A percentile compares a stretch with the other conserved stretches of the same genome.
phyloP scores from a whole-genome alignment of 2,329 filamentous ascomycete genomes.

The Sporothrix protearum region DNA sequence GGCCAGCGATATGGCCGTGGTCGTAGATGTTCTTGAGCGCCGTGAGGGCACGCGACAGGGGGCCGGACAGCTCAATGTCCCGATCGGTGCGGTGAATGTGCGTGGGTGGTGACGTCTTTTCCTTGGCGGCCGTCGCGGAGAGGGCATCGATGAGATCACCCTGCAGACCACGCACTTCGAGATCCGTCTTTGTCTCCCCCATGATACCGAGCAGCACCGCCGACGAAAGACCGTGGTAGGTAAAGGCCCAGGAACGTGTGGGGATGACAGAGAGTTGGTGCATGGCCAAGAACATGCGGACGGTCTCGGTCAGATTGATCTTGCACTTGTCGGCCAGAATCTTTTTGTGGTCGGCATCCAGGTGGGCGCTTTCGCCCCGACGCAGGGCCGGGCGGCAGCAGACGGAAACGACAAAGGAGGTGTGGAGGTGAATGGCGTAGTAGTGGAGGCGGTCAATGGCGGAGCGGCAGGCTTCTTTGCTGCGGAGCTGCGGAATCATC shows the following conservation, averaged over 20 bases:
- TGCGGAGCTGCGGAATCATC: slow-evolving; percentile 51
- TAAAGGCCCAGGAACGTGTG: slow-evolving; percentile 65
- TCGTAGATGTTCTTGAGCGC: slow-evolving; percentile 65
- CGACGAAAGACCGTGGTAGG: slow-evolving; percentile 63
- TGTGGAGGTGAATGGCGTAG: slow-evolving; percentile 62
- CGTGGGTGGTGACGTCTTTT: slow-evolving; percentile 50
- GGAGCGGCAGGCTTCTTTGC: slow-evolving; percentile 61
- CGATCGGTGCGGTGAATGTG: slow-evolving; percentile 55
- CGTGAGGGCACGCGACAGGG: slow-evolving; percentile 57
- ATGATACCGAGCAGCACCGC: slow-evolving; percentile 61
- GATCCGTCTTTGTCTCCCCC: slow-evolving; percentile 60
- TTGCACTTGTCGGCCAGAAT: slow-evolving; percentile 58
- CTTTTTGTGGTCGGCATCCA: slow-evolving; percentile 52
- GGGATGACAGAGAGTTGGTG: slow-evolving; percentile 64
- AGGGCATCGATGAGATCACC: slow-evolving; percentile 62
- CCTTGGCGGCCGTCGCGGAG: slow-evolving; percentile 62
- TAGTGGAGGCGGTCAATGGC: slow-evolving; percentile 61
- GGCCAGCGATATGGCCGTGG: slow-evolving; percentile 56
- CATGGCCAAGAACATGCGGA: slow-evolving; percentile 67
- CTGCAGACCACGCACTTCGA: slow-evolving; percentile 60
- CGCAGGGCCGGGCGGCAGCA: slow-evolving; percentile 61
- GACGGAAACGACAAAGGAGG: slow-evolving; percentile 62
- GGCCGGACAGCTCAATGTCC: slow-evolving; percentile 60
- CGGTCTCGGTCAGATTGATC: slow-evolving; percentile 60
- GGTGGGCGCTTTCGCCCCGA: slow-evolving; percentile 47